Base-by-base conservation (phyloP, 345 rosid species). In the Populus deltoides region DNA sequence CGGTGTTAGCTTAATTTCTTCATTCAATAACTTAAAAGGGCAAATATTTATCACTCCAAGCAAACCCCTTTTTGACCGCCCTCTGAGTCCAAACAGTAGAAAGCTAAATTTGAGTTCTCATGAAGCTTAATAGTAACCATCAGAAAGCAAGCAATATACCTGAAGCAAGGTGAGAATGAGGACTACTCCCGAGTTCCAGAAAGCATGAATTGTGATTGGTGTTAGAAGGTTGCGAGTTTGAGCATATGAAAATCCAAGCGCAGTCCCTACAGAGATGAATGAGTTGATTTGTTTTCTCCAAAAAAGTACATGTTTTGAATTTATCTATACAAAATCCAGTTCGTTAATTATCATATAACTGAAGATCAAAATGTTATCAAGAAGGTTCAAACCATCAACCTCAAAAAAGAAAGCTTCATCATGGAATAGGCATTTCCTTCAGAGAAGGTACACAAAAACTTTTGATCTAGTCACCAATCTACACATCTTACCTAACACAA, bases 141-240 rank as follows among this genome's bases (percentile, higher is more conserved):
- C 41, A 29, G n/a, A 66, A 11, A 27, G 22, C 41, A 71, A 59
- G 8, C 17, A 43, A 20, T 24, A 39, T 86, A 93, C 99, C 97
- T 89, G 94, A 88, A 96, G 93, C 71, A 91, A 90, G 72, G 98
- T 92, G 27, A 93, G 97, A 65, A 93, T 82, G 65, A 92, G 72
- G 80, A 93, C 92, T 59, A 92, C 97, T 65, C 98, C 99, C 0
- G 98, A 93, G 85, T 93, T 93, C 98, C 97, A 92, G 59, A 88
- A 86, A 31, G 95, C 96, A 57, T 96, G 98, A 66, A 96, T 89
- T 35, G 92, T 85, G 81, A 93, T 91, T 9, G 97, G 93, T 33
- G 95, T 86, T 70, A 89, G 43, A 74, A 96, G 98, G 83, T 96
- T 93, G 55, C 94, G 96, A 70, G 97, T 93, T 83, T 92, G 94